Conservation (phyloP, 257 asterid genomes). For the Solanum tarapatanum region DNA sequence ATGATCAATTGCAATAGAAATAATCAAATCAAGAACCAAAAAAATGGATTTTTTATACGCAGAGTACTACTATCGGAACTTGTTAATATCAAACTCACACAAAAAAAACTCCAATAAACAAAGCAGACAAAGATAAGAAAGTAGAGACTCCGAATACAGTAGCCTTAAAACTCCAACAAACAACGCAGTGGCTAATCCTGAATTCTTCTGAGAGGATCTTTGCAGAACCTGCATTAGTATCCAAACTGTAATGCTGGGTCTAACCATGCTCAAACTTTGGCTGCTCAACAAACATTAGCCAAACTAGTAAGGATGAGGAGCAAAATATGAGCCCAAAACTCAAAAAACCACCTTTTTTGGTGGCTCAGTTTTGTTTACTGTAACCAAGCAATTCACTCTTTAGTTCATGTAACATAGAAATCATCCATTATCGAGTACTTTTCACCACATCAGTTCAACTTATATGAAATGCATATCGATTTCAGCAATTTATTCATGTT, state of each 20-base stretch:
- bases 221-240: slow-evolving; percentile 74
- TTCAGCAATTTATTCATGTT: neutral
- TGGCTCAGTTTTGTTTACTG: slow-evolving; percentile 18
- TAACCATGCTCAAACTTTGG: slow-evolving; percentile 58
- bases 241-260: slow-evolving; percentile 80
- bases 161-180: no score
- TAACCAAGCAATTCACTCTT: neutral
- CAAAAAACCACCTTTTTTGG: neutral
- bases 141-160: neutral
- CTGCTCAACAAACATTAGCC: slow-evolving; percentile 84
- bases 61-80: neutral
- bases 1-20: slow-evolving; percentile 10
- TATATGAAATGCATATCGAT: neutral
- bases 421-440: neutral
- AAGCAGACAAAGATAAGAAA: neutral
- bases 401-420: neutral
- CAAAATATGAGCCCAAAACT: no score
- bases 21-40: neutral
- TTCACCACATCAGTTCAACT: neutral
- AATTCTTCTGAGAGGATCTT: slow-evolving; percentile 45
- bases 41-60: no score
- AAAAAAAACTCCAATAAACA: neutral
- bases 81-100: neutral
- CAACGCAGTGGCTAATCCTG: no score
- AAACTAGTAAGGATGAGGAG: no score